These are phyloP conservation scores for Tetrapyrgos nigripes DNA, from an alignment of 1,284 basidiomycete species.

Conservation along the genomic window DNA sequence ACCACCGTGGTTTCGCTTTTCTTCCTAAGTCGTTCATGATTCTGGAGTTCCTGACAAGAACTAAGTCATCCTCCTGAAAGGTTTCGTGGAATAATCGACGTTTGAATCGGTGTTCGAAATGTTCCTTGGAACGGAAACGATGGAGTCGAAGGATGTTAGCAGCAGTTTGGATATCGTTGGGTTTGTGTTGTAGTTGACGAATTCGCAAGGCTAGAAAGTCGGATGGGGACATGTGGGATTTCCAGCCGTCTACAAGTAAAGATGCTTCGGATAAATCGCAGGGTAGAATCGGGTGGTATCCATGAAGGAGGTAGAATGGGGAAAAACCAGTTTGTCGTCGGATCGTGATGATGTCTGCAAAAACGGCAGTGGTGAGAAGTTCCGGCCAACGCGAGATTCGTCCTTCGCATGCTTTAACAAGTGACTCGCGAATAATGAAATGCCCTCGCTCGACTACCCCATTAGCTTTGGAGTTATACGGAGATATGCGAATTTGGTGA, in stretches of 20 bases:
- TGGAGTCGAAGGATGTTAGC: no score
- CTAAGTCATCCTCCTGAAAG: no score
- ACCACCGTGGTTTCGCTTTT: background rate
- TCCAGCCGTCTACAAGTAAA: background rate
- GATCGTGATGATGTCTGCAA: slow-evolving; percentile 33
- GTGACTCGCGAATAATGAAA: slow-evolving; percentile 28
- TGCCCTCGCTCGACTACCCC: slow-evolving; percentile 32
- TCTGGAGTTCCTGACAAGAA: background rate
- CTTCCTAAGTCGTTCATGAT: no score
- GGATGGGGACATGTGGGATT: slow-evolving; percentile 7
- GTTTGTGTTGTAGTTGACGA: no score
- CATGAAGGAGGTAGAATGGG: slow-evolving; percentile 31
- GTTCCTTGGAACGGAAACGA: no score
- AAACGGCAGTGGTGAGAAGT: slow-evolving; percentile 8
- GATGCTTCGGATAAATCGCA: slow-evolving; percentile 30
- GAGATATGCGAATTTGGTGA: slow-evolving; percentile 26
- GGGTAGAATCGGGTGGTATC: slow-evolving; percentile 27
- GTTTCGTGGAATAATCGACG: no score
- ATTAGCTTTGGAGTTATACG: slow-evolving; percentile 34
- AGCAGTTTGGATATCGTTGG: no score
- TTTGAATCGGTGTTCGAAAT: no score
- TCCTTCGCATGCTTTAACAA: slow-evolving; percentile 25
- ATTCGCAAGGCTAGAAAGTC: slow-evolving; percentile 9
- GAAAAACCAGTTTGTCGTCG: slow-evolving; percentile 26
- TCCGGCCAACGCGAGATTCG: slow-evolving; percentile 11